Percentiles rank a stretch among this genome's conserved stretches.
Conservation (phyloP, 257 asterid genomes). For the Solanum corneliomulleri region DNA sequence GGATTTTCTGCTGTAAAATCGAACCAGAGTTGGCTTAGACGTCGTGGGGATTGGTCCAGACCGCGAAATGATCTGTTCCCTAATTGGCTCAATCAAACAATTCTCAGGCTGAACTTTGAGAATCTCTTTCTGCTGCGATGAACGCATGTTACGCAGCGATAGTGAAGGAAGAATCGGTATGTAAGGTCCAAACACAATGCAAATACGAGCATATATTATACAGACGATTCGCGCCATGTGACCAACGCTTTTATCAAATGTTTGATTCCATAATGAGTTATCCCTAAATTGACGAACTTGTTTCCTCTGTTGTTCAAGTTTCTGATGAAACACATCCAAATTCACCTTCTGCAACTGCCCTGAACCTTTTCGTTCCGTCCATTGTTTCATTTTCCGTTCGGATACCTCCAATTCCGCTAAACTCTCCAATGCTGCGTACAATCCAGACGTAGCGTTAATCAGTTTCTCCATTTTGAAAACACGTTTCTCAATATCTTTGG, state of each 20-base stretch:
- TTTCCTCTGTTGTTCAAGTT: conserved; percentile 45
- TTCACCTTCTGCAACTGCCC: conserved; percentile 18
- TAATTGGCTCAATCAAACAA: conserved; percentile 5
- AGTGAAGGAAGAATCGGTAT: conserved; percentile 10
- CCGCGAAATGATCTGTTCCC: conserved; percentile 21
- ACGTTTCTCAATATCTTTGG: conserved; percentile 26
- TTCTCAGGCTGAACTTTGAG: background rate
- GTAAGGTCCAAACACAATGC: conserved; percentile 34
- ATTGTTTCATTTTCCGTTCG: conserved; percentile 29
- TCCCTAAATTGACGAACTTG: conserved; percentile 38
- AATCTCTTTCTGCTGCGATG: conserved; percentile 5
- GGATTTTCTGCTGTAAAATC: conserved; percentile 45
- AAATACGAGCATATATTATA: conserved; percentile 34
- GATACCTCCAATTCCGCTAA: conserved; percentile 48
- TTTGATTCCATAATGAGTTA: conserved; percentile 50
- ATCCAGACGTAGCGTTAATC: conserved; percentile 27
- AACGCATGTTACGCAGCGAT: background rate
- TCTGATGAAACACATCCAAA: conserved; percentile 19
- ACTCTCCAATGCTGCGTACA: conserved; percentile 40
- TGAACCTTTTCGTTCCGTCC: conserved; percentile 17
- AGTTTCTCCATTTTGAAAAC: conserved; percentile 48
- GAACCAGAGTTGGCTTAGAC: conserved; percentile 34
- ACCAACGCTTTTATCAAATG: conserved; percentile 48
- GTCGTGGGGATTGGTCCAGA: conserved; percentile 36
- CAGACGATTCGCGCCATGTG: conserved; percentile 50